A percentile compares a stretch with the other conserved stretches of the same genome.
phyloP scores from a whole-genome alignment of 495 filamentous ascomycete species.

The Aspergillus nidulans region DNA sequence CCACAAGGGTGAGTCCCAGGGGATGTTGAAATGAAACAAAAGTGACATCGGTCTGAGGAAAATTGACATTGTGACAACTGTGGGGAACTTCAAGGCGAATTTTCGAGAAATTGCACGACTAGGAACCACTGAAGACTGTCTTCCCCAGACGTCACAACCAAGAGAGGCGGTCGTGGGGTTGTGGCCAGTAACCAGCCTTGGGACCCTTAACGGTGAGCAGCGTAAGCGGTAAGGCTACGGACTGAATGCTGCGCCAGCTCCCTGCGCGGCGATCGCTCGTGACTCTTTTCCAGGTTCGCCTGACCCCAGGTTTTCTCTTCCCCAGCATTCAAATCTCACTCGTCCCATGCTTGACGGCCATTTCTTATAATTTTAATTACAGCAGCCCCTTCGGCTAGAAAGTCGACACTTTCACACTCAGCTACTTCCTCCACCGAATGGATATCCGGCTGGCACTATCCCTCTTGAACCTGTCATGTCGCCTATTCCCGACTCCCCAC shows the following conservation, averaged over 20 bases:
- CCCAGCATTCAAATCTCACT: not conserved
- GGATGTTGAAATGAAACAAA: not conserved
- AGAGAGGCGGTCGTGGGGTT: not conserved
- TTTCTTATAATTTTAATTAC: not conserved
- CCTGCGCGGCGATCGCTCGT: not conserved
- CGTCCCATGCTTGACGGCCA: not conserved
- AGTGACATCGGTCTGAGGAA: not conserved
- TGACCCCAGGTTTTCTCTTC: slow-evolving; percentile 1
- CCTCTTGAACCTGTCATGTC: slow-evolving; percentile 21
- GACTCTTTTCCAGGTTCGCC: not conserved
- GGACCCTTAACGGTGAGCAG: not conserved
- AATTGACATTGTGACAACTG: not conserved
- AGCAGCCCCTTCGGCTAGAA: not conserved
- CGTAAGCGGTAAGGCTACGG: not conserved
- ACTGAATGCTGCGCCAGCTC: too few relatives aligned
- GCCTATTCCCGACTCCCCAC: slow-evolving; percentile 31
- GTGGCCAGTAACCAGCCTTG: not conserved
- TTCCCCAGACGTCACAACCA: not conserved
- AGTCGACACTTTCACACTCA: not conserved
- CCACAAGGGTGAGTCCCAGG: too few relatives aligned
- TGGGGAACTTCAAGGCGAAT: not conserved
- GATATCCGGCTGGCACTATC: not conserved
- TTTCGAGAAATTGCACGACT: not conserved
- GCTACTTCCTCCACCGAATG: not conserved
- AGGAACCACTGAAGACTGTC: not conserved